Conservation (phyloP, 805 yeast species). For the Suhomyces sp. region DNA sequence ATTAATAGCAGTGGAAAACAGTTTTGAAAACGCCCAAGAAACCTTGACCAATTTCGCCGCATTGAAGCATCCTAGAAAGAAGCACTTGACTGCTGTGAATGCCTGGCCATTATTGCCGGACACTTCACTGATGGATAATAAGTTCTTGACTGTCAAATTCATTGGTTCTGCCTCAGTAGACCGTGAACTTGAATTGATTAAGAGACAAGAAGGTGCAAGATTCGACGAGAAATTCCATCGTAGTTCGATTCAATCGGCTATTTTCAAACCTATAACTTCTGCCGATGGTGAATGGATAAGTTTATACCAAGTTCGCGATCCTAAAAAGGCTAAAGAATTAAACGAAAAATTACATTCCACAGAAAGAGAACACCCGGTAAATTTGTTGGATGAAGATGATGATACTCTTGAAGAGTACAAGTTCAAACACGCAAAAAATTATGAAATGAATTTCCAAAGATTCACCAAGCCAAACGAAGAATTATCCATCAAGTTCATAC, state of each 20-base stretch:
- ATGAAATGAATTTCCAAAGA: slow-evolving; percentile 62
- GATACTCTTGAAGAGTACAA: slow-evolving; percentile 43
- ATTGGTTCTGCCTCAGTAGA: slow-evolving; percentile 53
- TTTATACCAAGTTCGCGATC: slow-evolving; percentile 33
- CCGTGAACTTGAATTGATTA: slow-evolving; percentile 33
- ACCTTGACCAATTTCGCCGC: slow-evolving; percentile 37
- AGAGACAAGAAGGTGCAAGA: slow-evolving; percentile 25
- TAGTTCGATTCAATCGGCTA: slow-evolving; percentile 51
- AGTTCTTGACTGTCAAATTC: slow-evolving; percentile 63
- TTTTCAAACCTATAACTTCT: slow-evolving; percentile 71
- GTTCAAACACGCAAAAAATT: slow-evolving; percentile 71
- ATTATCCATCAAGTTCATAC: slow-evolving; percentile 59
- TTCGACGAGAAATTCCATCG: slow-evolving; percentile 33
- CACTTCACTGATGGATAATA: slow-evolving; percentile 83
- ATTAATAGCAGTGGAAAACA: slow-evolving; percentile 68
- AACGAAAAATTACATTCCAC: slow-evolving; percentile 34
- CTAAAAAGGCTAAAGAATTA: slow-evolving; percentile 23
- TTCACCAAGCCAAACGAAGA: slow-evolving; percentile 57
- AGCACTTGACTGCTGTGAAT: slow-evolving; percentile 66
- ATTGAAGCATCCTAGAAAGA: slow-evolving; percentile 78
- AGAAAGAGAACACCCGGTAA: slow-evolving; percentile 43
- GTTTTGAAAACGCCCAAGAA: slow-evolving; percentile 64
- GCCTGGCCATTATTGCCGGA: slow-evolving; percentile 88
- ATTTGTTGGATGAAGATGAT: slow-evolving; percentile 46
- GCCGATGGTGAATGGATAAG: slow-evolving; percentile 81